Base-by-base conservation (phyloP, 2,329 filamentous ascomycete species). In the Hymenoscyphus albidus region DNA sequence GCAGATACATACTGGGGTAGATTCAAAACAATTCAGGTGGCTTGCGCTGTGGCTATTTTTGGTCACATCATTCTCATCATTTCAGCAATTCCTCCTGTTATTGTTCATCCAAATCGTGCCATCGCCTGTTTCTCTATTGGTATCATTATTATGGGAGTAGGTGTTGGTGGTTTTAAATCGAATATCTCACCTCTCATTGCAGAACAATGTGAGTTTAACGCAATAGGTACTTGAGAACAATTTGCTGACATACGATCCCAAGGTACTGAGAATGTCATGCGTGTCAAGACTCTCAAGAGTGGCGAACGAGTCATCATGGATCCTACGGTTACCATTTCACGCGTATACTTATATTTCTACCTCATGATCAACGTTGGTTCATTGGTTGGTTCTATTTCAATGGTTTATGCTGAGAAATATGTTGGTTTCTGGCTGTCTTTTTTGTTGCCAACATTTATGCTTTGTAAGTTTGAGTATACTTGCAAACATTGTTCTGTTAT, bases 1-100 rank as follows among this genome's bases (percentile, higher is more conserved):
- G 87, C 88, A 59, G 78, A 86, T 70, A 80, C 83, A 70, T 85
- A 85, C 67, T 80, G 85, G 61, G 84, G 84, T 63, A 83, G 85
- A 70, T 87, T 85, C 78, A 86, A 84, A 76, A 86, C 85, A n/a
- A 86, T 87, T 65, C 77, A 84, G 68, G 72, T 83, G 54, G 77
- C 78, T 55, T 78, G 79, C 60, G 75, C 71, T 22, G 76, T 80
- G 66, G 76, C 77, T 22, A 77, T 84, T 72, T 65, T 84, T 22
- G 85, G 85, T 61, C 80, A 86, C 57, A 73, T 83, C 38, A 77
- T 87, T 61, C 77, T 86, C 22, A 81, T 84, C 74, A 77, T 82
- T 7, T 83, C 83, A 0, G 78, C 84, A 0, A 77, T 81, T 4
- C 85, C 85, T 27, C 81, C 80, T 62, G 77, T 79, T 5, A 74